phyloP scores from a whole-genome alignment of 2,329 filamentous ascomycete genomes.

The Pseudogymnoascus sp. region DNA sequence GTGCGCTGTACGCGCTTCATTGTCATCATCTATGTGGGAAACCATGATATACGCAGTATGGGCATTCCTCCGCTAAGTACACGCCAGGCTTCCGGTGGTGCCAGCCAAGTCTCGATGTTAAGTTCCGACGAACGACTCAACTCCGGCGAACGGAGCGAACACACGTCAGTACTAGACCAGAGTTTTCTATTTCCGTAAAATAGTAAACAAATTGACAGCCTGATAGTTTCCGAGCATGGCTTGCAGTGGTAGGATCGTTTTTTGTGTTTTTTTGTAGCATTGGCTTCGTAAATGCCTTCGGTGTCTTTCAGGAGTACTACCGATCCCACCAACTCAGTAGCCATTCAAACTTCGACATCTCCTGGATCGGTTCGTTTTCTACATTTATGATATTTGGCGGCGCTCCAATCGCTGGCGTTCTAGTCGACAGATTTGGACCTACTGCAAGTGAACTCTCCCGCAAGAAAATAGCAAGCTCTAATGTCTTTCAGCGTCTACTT shows the following conservation, averaged over 20 bases:
- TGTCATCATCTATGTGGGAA: not conserved
- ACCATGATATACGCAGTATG: not conserved
- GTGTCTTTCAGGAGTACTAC: constrained; percentile 30
- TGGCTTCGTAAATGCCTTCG: constrained; percentile 29
- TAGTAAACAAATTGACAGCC: not conserved
- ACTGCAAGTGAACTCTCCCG: constrained; percentile 11
- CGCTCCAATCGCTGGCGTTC: constrained; percentile 22
- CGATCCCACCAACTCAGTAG: constrained; percentile 13
- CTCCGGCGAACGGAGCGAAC: not conserved
- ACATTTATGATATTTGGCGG: constrained; percentile 19
- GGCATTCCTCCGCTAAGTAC: not conserved
- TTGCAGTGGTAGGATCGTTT: constrained; percentile 15
- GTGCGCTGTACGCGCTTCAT: not conserved
- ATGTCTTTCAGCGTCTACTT: not conserved
- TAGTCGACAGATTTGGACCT: constrained; percentile 28
- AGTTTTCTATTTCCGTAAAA: not conserved
- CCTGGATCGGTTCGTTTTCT: constrained; percentile 30
- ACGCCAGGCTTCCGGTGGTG: not conserved
- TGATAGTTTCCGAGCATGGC: constrained; percentile 10
- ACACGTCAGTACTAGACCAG: not conserved
- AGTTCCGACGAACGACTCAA: not conserved
- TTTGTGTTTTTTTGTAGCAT: constrained; percentile 25
- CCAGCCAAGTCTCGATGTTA: not conserved
- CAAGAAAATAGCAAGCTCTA: not conserved
- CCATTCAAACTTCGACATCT: constrained; percentile 25